Evolutionary conservation across 1,284 basidiomycete genomes (phyloP).

Genomic region (Puccinia sorghi): DNA sequence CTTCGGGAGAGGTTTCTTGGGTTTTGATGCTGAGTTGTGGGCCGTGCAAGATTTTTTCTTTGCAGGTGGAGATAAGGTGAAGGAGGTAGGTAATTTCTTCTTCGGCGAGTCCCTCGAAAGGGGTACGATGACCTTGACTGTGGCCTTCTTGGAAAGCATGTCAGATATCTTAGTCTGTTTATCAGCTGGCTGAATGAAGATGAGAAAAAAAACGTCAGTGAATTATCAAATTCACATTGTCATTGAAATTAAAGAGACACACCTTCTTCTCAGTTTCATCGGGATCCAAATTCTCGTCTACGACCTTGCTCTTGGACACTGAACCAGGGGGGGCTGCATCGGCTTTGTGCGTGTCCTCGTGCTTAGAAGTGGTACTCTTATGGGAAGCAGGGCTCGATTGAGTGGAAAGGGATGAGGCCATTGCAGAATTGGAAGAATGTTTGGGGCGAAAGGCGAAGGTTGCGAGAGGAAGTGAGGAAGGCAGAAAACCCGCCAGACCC

Average conservation of each 20-base stretch:
- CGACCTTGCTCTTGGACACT: slow-evolving; percentile 3
- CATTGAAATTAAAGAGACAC: neutral
- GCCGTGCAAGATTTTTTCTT: slow-evolving; percentile 1
- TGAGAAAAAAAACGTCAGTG: neutral
- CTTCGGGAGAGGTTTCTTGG: slow-evolving; percentile 24
- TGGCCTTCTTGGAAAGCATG: slow-evolving; percentile 9
- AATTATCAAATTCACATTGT: neutral
- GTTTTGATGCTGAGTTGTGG: slow-evolving; percentile 1
- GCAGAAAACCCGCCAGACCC: too few species aligned
- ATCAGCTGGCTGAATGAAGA: neutral
- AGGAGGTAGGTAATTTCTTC: neutral
- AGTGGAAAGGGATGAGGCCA: neutral
- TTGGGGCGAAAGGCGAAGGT: neutral
- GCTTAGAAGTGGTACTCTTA: neutral
- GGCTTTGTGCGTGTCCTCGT: neutral
- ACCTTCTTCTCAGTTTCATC: neutral
- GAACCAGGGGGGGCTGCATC: neutral
- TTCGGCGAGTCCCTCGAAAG: slow-evolving; percentile 16
- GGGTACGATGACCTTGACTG: slow-evolving; percentile 29
- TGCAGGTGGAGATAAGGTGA: neutral
- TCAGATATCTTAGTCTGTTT: slow-evolving; percentile 31
- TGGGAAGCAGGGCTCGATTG: neutral
- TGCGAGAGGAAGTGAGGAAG: too few species aligned
- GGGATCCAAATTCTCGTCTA: slow-evolving; percentile 19
- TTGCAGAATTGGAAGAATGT: neutral